A percentile compares a stretch with the other conserved stretches of the same genome.
Conservation (phyloP, 2,329 filamentous ascomycete species). For the Penicillium sp. region DNA sequence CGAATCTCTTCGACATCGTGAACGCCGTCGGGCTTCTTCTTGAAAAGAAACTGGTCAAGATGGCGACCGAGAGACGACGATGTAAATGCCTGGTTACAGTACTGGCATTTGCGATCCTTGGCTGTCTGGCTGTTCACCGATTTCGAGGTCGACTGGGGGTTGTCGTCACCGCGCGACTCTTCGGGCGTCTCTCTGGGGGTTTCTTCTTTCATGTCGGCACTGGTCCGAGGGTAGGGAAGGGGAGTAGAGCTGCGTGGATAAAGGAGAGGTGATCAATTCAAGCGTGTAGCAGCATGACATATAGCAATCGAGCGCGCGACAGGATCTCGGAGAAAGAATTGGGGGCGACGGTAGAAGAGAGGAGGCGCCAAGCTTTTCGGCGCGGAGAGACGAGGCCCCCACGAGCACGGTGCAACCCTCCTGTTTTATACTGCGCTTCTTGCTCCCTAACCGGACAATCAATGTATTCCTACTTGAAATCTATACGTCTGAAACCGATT, state of each 20-base stretch:
- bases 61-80: slow-evolving; percentile 91
- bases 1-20: slow-evolving; percentile 89
- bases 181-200: slow-evolving; percentile 32
- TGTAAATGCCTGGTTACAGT: slow-evolving; percentile 85
- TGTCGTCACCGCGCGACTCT: slow-evolving; percentile 41
- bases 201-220: slow-evolving; percentile 18
- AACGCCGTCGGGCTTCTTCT: slow-evolving; percentile 89
- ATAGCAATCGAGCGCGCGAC: neutral
- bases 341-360: slow-evolving; percentile 1
- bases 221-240: neutral
- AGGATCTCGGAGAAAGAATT: neutral
- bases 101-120: slow-evolving; percentile 87
- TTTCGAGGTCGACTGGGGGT: slow-evolving; percentile 29
- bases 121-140: slow-evolving; percentile 48
- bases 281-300: slow-evolving; percentile 2
- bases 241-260: neutral
- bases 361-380: slow-evolving; percentile 12
- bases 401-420: neutral
- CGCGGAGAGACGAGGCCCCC: slow-evolving; percentile 5
- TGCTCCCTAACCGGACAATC: neutral
- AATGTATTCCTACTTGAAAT: neutral
- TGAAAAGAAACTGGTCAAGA: slow-evolving; percentile 89
- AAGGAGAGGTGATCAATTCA: neutral
- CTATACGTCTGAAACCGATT: no score
- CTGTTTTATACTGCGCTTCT: neutral